Base-by-base conservation (phyloP, 352 stramenopile genomes). In the Pythium utonaiense region DNA sequence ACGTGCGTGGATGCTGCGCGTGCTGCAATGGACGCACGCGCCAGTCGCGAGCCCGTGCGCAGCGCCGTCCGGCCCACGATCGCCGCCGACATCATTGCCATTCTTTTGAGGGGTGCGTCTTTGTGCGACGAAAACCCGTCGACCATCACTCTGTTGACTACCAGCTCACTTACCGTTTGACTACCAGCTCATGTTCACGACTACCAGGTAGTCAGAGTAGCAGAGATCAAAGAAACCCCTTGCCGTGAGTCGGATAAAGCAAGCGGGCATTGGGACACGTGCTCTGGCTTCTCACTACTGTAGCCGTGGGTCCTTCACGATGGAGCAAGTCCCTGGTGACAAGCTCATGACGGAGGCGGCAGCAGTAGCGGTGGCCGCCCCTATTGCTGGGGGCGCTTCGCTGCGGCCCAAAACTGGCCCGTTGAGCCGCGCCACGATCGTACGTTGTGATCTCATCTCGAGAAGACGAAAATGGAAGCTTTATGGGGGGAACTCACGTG, bases 391-490 rank as follows among this genome's bases (percentile, higher is more conserved):
- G 22, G 48, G 48, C 12, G 28, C 47, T 10, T 8, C 36, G 4
- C 24, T 53, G 14, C 56, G 61, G 2, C 51, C 47, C 45, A 66
- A 64, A 48, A 31, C 24, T 17, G 55, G 44, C 8, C 51, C 47
- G 22, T 50, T 70, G 24, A 76, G 58, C 42, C 68, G 69, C n/a
- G 53, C 73, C 34, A 65, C 65, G 14, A 76, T 76, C 10, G 71
- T 79, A 65, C 49, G 19, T 48, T 27, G 19, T 34, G 17, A 28
- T 33, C 21, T 57, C 16, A 27, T 10, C 6, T 27, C 12, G n/a
- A 8, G 1, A n/a, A n/a, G 40, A 47, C n/a, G 40, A 27, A 10
- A 13, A 27, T 16, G 17, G 38, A 21, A 24, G 14, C 17, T n/a
- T n/a, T n/a, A n/a, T n/a, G 13, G 17, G n/a, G 40, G 9, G 40